Base-by-base conservation (phyloP, 768 basidiomycete genomes). In the Russula sp. region DNA sequence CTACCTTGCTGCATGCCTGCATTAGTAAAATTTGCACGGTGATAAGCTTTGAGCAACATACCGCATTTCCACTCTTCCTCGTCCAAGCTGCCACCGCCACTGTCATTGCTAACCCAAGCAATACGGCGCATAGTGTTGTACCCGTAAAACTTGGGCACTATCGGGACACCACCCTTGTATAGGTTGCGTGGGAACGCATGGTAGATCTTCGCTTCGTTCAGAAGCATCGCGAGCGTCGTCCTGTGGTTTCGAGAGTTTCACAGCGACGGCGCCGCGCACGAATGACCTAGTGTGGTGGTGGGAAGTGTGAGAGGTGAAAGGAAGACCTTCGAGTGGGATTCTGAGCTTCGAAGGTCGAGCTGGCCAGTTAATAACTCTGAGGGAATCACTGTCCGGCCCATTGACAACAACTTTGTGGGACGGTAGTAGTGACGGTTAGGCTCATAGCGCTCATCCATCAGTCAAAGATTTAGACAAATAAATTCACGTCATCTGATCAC, bases 121-220 rank as follows among this genome's bases (percentile, higher is more conserved):
- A 1, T 67, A 63, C 0, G 76, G 76, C 0, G 68, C 70, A 67
- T 87, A 88, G n/a, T n/a, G n/a, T n/a, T n/a, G 72, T 83, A 84
- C 1, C 87, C 86, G 67, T 84, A 88, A 72, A 81, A 88, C 70
- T 86, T 84, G 0, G 86, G 86, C 4, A 83, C 81, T 53, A 87
- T 54, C 0, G 86, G 78, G 2, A 83, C 82, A 0, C 80, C 79
- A 51, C 82, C 79, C 69, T 84, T 73, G 64, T 77, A 80, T 54
- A 83, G 73, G 61, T 82, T 77, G 14, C 64, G 57, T 2, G 80
- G 79, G 69, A 85, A 80, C 1, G 48, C 40, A 68, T 78, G 73
- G 69, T 84, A n/a, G n/a, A n/a, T n/a, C n/a, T n/a, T n/a, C n/a
- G n/a, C n/a, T n/a, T n/a, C n/a, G n/a, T n/a, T n/a, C n/a, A n/a